Base-by-base conservation (phyloP, 192 early-diverging fungal species). In the Chytriomyces hyalinus region DNA sequence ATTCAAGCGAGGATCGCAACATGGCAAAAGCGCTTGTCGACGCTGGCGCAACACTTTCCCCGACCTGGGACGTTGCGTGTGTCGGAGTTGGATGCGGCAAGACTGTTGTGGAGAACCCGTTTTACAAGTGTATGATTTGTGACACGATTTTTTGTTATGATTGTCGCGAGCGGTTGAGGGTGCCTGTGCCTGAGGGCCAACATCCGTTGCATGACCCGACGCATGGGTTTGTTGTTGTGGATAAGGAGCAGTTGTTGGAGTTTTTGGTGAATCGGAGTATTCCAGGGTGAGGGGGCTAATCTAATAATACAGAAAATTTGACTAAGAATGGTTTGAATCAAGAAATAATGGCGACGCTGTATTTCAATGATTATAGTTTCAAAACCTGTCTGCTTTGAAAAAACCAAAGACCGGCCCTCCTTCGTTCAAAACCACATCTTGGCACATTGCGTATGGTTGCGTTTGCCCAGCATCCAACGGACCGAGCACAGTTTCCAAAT, bases 401-500 rank as follows among this genome's bases (percentile, higher is more conserved):
- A 70, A 70, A 13, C 68, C 68, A 70, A 70, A 70, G 24, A 70
- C 22, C 13, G 48, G 49, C 6, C 49, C 17, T 43, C 68, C 68
- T 10, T 49, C 22, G 28, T 28, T 20, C n/a, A 70, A 51, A 8
- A 48, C 7, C 15, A 70, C 68, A 53, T 15, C 68, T 13, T 53
- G 13, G 28, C 68, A 70, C 24, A 45, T 15, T 9, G 49, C 49
- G 36, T 22, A 70, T 0, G 68, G 49, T 28, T 53, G 24, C 15
- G 17, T 10, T 2, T 28, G 11, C 4, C 68, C 68, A 6, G n/a
- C 17, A 26, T 17, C n/a, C 8, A 70, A 11, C 15, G 68, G 49
- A 47, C 11, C 45, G 49, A 70, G 20, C 17, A 70, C 51, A 8
- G 3, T 17, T 26, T 48, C 13, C n/a, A 70, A 53, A 24, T 51